phyloP scores from a whole-genome alignment of 148 eudicot species.

The Rhododendron vialii region DNA sequence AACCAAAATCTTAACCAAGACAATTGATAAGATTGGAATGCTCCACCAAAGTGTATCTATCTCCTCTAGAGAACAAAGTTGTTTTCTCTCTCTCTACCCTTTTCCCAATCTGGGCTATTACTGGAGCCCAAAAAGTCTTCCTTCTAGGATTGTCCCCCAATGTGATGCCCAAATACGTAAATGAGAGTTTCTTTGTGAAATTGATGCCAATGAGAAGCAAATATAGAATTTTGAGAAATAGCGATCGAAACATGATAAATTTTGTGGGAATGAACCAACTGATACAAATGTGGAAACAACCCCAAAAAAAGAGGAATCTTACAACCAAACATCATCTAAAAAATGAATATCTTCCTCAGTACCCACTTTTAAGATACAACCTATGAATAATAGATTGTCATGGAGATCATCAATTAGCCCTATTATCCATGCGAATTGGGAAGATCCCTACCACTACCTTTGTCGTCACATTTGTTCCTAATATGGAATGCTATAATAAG shows the following conservation, averaged over 20 bases:
- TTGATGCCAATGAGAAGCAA: neutral
- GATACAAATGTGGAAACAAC: neutral
- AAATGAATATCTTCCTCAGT: neutral
- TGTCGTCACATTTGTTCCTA: neutral
- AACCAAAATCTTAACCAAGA: neutral
- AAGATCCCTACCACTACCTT: neutral
- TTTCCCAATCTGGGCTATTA: neutral
- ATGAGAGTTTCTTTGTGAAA: neutral
- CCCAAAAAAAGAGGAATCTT: neutral
- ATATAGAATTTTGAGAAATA: neutral
- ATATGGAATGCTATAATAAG: no score
- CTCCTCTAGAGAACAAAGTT: neutral
- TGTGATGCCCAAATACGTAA: no score
- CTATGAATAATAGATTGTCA: neutral
- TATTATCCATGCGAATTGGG: neutral
- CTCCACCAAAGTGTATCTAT: neutral
- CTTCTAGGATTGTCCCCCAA: neutral
- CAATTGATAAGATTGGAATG: neutral
- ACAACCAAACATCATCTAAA: neutral
- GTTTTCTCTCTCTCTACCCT: neutral
- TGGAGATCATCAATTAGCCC: neutral
- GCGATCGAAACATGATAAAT: neutral
- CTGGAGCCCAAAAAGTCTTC: neutral
- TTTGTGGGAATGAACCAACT: neutral
- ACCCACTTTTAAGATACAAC: neutral